Conservation (phyloP, 1,139 yeast genomes). For the Lodderomyces margitis region DNA sequence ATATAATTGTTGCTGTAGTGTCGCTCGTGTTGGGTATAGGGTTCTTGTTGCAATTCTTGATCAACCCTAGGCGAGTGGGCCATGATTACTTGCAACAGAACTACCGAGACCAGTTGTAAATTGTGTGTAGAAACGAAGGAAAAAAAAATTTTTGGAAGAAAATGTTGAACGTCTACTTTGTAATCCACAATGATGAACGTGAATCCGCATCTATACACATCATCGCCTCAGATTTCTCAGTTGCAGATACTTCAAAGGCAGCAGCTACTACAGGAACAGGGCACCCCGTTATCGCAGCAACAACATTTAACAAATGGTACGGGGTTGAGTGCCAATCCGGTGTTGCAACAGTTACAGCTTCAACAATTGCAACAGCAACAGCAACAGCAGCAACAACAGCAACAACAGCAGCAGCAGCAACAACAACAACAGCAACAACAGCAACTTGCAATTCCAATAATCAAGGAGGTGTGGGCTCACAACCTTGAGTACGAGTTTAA, state of each 20-base stretch:
- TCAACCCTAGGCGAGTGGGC: conserved; percentile 46
- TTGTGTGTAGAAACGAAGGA: background rate
- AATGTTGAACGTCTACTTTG: background rate
- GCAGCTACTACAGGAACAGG: conserved; percentile 27
- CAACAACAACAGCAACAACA: conserved; percentile 14
- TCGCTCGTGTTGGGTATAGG: conserved; percentile 47
- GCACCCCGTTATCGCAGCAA: conserved; percentile 22
- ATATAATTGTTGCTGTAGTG: conserved; percentile 61
- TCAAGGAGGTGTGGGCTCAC: conserved; percentile 79
- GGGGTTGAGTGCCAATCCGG: conserved; percentile 22
- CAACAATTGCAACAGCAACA: conserved; percentile 23
- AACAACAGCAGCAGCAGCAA: conserved; percentile 16
- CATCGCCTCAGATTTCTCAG: conserved; percentile 40
- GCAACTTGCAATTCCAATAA: conserved; percentile 34
- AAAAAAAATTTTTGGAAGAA: conserved; percentile 3
- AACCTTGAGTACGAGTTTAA: conserved; percentile 83
- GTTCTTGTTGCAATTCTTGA: conserved; percentile 46
- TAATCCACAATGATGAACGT: conserved; percentile 25
- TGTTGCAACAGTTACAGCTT: conserved; percentile 32
- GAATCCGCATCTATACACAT: conserved; percentile 40
- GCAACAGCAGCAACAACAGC: conserved; percentile 20
- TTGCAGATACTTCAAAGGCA: conserved; percentile 38
- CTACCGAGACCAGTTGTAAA: conserved; percentile 28
- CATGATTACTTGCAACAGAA: conserved; percentile 40
- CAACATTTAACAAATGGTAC: conserved; percentile 20